Base-by-base conservation (phyloP, 495 filamentous ascomycete genomes). In the Cairneyella variabilis region DNA sequence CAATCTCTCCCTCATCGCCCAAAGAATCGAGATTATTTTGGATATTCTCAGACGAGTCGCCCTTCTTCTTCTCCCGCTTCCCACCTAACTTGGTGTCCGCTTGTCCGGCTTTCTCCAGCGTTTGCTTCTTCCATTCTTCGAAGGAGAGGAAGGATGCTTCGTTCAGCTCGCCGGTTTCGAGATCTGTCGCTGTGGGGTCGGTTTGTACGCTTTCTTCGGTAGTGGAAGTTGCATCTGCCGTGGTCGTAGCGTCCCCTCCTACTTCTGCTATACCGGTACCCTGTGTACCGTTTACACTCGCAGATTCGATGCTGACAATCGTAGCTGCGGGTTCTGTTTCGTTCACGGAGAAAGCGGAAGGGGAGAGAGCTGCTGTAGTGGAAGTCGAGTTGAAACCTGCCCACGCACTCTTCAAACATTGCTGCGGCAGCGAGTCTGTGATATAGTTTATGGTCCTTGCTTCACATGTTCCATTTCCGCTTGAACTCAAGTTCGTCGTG, bases 81-180 rank as follows among this genome's bases (percentile, higher is more conserved):
- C 40, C 42, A 21, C 54, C 62, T 21, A 61, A 51, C 23, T 90
- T 76, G 58, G 85, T 80, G 51, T 93, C 83, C 8, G 81, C 83
- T 18, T 91, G 91, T 2, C 90, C 93, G 3, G 81, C 85, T 62
- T 89, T 89, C 28, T 83, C 89, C 11, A 97, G 73, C 67, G 95
- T 96, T 74, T 91, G 88, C 62, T 88, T 89, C 71, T 95, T 97
- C 93, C 93, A 98, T 58, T 97, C 92, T 63, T 97, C 93, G 61
- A 98, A 98, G 0, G 93, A 97, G 46, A 98, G 85, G 64, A 98
- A 97, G 26, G 89, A 84, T 25, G 83, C 84, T 32, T 87, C 86
- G 59, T 91, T 86, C 7, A 96, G 78, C 16, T 86, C 82, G 0
- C 84, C 88, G 23, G 88, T 83, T n/a, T 64, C 57, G 16, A 52